These are phyloP conservation scores for Pseudogymnoascus sp. DNA, from an alignment of 2,329 filamentous ascomycete species.

Conservation along the genomic window DNA sequence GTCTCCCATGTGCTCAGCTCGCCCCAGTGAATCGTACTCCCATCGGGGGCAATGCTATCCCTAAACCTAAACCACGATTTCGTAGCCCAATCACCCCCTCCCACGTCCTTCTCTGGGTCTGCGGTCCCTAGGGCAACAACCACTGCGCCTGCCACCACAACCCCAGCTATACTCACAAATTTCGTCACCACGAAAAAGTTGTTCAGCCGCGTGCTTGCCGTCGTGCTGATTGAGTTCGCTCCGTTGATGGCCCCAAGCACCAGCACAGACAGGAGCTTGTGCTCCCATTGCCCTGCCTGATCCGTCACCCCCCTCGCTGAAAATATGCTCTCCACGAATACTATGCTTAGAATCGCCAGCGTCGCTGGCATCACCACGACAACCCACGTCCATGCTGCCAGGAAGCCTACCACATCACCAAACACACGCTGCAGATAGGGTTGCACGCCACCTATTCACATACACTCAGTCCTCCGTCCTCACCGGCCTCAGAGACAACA, in stretches of 20 bases:
- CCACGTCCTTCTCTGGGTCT: slow-evolving; percentile 30
- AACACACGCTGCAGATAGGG: slow-evolving; percentile 54
- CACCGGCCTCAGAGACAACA: background rate
- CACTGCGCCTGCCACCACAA: slow-evolving; percentile 41
- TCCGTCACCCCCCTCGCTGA: slow-evolving; percentile 41
- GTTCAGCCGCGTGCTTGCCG: slow-evolving; percentile 46
- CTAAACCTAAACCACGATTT: slow-evolving; percentile 48
- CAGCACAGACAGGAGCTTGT: slow-evolving; percentile 44
- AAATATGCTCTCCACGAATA: slow-evolving; percentile 54
- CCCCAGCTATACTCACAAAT: slow-evolving; percentile 39
- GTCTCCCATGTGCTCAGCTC: slow-evolving; percentile 46
- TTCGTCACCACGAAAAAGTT: slow-evolving; percentile 48
- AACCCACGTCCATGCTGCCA: slow-evolving; percentile 59
- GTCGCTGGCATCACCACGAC: slow-evolving; percentile 57
- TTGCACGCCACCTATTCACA: slow-evolving; percentile 45
- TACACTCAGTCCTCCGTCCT: background rate
- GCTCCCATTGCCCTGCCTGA: slow-evolving; percentile 32
- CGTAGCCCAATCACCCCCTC: slow-evolving; percentile 43
- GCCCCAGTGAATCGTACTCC: slow-evolving; percentile 40
- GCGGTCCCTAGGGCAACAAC: slow-evolving; percentile 36
- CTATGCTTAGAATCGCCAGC: slow-evolving; percentile 54
- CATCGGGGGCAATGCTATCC: slow-evolving; percentile 41
- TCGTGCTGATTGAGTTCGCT: slow-evolving; percentile 49
- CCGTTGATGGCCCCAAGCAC: slow-evolving; percentile 39
- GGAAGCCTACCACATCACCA: slow-evolving; percentile 52